Evolutionary conservation across 2,329 filamentous ascomycete species (phyloP), one percentile per base, ranked within the genome.

Genomic region (Trichoderma breve): DNA sequence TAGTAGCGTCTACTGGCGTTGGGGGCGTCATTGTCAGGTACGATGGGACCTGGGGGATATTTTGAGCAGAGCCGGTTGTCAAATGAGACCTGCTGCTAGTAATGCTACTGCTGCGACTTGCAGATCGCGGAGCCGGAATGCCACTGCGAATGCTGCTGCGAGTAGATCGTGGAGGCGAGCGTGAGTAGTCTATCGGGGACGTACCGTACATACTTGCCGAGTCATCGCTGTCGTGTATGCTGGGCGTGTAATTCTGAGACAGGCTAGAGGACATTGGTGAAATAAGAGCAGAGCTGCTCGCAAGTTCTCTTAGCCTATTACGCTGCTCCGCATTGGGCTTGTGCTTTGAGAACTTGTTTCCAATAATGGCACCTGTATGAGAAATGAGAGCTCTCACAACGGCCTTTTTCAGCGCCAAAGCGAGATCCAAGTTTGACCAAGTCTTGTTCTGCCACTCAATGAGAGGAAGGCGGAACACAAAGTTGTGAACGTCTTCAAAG

Each of bases 371-470:
- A 43, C 96, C 96, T 0, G 95, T 95, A 79, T 99, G 96, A 2
- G 93, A 96, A 77, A 99, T 97, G 60, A 99, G 87, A 0, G 96
- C 95, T 78, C 94, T 93, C 79, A 97, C 93, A 72, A 98, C 93
- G 61, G 97, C 95, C 79, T 95, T 97, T 84, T 99, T 98, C 69
- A 99, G 87, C 15, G 94, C 92, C 62, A 98, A 86, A 0, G 95
- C 95, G 11, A 99, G 89, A 78, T 99, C 96, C 7, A 99, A 88
- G 80, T 98, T 99, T 7, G 94, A 98, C 96, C 96, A 99, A 9
- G 95, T 98, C 85, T 99, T 99, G 86, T 99, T 99, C 74, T 94
- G 90, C 84, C 97, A 98, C 80, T 99, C 96, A 61, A 99, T 91
- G 2, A 93, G 92, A 4, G 96, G 96, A 83, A 99, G 89, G 39